phyloP scores from a whole-genome alignment of 345 rosid genomes.

The Gossypium ekmanianum region DNA sequence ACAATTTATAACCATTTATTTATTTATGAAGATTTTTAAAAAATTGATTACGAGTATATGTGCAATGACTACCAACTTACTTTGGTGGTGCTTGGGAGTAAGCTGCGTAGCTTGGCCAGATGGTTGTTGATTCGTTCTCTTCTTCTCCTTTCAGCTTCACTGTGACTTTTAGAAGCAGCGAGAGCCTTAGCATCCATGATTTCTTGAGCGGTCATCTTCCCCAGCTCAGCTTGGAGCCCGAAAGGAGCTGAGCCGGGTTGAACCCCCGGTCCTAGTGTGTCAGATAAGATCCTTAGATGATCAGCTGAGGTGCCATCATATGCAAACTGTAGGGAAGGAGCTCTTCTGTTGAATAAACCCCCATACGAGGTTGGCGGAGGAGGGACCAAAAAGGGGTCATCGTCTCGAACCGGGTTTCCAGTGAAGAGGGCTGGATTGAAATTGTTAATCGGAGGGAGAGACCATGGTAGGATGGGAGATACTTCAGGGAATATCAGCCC shows the following conservation, averaged over 20 bases:
- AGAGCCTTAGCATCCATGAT: constrained; percentile 99
- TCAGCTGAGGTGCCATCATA: constrained; percentile 61
- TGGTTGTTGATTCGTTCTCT: constrained; percentile 96
- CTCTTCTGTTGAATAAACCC: constrained; percentile 56
- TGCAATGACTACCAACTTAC: constrained; percentile 44
- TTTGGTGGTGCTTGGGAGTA: constrained; percentile 94
- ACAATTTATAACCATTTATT: neutral
- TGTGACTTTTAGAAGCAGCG: constrained; percentile 96
- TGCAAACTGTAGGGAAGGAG: constrained; percentile 57
- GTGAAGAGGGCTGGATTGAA: constrained; percentile 30
- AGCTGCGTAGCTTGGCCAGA: constrained; percentile 86
- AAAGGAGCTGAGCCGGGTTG: constrained; percentile 63
- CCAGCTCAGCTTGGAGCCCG: constrained; percentile 76
- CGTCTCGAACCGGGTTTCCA: constrained; percentile 39
- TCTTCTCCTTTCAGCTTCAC: constrained; percentile 95
- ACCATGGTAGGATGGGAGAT: constrained; percentile 56
- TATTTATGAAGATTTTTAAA: neutral
- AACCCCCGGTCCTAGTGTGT: constrained; percentile 65
- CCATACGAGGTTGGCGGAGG: constrained; percentile 64
- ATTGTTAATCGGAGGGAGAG: constrained; percentile 39
- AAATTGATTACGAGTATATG: neutral
- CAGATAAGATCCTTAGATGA: constrained; percentile 79
- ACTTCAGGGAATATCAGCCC: constrained; percentile 55
- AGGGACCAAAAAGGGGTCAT: constrained; percentile 62
- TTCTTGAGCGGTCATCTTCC: constrained; percentile 95